Percentiles rank a stretch among this genome's conserved stretches.
Conservation (phyloP, 192 early-diverging fungal genomes). For the Backusella westeae region DNA sequence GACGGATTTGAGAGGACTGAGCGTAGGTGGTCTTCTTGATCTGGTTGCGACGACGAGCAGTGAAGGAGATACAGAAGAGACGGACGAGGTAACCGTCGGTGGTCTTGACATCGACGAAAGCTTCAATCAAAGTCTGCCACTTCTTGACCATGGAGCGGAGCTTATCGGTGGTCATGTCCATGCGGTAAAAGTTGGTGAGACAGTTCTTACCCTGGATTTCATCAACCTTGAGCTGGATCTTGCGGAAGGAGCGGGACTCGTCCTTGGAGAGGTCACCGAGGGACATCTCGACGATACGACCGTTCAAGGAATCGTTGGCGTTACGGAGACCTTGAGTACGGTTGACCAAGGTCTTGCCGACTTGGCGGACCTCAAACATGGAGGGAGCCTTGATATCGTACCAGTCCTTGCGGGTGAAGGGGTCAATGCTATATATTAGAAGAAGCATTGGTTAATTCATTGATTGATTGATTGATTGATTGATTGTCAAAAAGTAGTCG, state of each 20-base stretch:
- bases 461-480: neutral
- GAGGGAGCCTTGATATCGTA: constrained; percentile 99
- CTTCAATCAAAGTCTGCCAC: constrained; percentile 98
- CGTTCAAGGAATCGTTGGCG: constrained; percentile 96
- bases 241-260: constrained; percentile 93
- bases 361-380: constrained; percentile 90
- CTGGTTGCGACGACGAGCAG: constrained; percentile 91
- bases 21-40: constrained; percentile 98
- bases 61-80: constrained; percentile 97
- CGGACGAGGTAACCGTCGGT: constrained; percentile 99
- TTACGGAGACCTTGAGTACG: constrained; percentile 98
- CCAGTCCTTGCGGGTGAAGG: constrained; percentile 99
- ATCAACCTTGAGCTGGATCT: constrained; percentile 95
- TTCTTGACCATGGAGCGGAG: constrained; percentile 99
- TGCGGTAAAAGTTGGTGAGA: constrained; percentile 99
- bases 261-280: constrained; percentile 95
- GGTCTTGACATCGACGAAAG: constrained; percentile 99
- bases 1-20: constrained; percentile 92
- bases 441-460: neutral
- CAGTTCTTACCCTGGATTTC: constrained; percentile 98
- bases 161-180: constrained; percentile 99
- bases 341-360: constrained; percentile 99
- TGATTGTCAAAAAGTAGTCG: too few species aligned
- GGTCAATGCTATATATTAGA: constrained; percentile 76
- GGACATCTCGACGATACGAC: constrained; percentile 94